Evolutionary conservation across 2,329 filamentous ascomycete species (phyloP), one percentile per base, ranked within the genome.

Genomic region (Colletotrichum lindemuthianum): DNA sequence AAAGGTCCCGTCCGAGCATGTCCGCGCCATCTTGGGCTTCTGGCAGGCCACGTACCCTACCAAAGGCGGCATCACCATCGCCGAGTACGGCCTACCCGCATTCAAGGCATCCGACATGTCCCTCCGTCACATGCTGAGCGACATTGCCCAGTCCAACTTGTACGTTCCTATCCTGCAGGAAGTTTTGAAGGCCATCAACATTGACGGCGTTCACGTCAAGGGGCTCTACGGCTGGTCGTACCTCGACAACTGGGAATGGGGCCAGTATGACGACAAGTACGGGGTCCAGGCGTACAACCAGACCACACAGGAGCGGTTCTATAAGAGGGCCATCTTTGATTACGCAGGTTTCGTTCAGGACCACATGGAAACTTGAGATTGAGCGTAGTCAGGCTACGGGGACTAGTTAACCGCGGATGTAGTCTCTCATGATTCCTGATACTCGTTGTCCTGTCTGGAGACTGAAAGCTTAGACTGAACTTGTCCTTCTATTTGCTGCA

Each of bases 321-420:
- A 81, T 59, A 87, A 87, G 76, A 84, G 84, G 75, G 86, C 83
- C 58, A 84, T 87, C 68, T 87, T 87, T 69, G 84, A 87, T 58
- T 71, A 83, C 68, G 82, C 86, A 12, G 83, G 86, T 67, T 86
- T 86, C 63, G 72, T 85, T 12, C 34, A 33, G 12, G 47, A 49
- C 7, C 34, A 49, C 43, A 57, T 11, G 10, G 36, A 33, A 3
- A 15, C 37, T 33, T 41, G 50, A 52, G 34, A 4, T 24, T 24
- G 24, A 1, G 24, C 4, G 24, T 24, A 24, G 24, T 24, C 24
- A 24, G 24, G 24, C 24, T 24, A 24, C 24, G 24, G 24, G 24
- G 24, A 24, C 24, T 24, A 24, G 1, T 4, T 24, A 1, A 4
- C 4, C 24, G 24, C 24, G 3, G 3, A 24, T 24, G 24, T 24